Percentiles rank a stretch among this genome's conserved stretches.
These are phyloP conservation scores for Rickenella mellea DNA, from an alignment of 768 basidiomycete species.

Conservation along the genomic window DNA sequence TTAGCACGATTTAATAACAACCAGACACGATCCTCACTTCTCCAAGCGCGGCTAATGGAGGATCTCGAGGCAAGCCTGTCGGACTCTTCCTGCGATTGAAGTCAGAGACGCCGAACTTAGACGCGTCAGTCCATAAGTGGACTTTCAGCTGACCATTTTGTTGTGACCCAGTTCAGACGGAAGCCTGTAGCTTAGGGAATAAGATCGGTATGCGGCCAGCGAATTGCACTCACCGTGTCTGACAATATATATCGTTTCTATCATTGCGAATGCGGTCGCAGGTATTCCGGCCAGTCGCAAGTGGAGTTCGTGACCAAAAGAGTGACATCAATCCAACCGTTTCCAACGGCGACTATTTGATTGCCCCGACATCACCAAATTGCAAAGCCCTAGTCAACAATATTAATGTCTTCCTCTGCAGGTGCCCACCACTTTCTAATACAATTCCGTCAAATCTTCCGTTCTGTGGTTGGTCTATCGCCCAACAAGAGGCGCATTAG, in stretches of 20 bases:
- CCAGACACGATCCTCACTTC: constrained; percentile 30
- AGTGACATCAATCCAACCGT: too few species aligned
- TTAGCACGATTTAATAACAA: constrained; percentile 1
- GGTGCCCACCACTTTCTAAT: too few species aligned
- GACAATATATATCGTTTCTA: constrained; percentile 59
- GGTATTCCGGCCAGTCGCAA: too few species aligned
- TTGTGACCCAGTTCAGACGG: constrained; percentile 63
- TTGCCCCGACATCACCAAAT: too few species aligned
- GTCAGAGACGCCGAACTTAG: constrained; percentile 3
- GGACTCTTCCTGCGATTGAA: constrained; percentile 42
- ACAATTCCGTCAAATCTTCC: too few species aligned
- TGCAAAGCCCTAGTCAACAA: too few species aligned
- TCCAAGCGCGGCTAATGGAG: constrained; percentile 64
- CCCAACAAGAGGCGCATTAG: too few species aligned
- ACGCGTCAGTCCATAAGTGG: background rate
- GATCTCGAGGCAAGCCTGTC: constrained; percentile 64
- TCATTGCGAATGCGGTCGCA: too few species aligned
- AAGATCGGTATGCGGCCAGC: constrained; percentile 1
- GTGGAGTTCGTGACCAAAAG: too few species aligned
- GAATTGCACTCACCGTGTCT: constrained; percentile 43
- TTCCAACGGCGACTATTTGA: too few species aligned
- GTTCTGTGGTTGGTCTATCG: too few species aligned
- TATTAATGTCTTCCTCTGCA: too few species aligned
- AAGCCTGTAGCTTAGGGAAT: constrained; percentile 40
- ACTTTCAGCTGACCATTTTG: constrained; percentile 41